Evolutionary conservation across 345 rosid genomes (phyloP).

Genomic region (Garcia nutans): DNA sequence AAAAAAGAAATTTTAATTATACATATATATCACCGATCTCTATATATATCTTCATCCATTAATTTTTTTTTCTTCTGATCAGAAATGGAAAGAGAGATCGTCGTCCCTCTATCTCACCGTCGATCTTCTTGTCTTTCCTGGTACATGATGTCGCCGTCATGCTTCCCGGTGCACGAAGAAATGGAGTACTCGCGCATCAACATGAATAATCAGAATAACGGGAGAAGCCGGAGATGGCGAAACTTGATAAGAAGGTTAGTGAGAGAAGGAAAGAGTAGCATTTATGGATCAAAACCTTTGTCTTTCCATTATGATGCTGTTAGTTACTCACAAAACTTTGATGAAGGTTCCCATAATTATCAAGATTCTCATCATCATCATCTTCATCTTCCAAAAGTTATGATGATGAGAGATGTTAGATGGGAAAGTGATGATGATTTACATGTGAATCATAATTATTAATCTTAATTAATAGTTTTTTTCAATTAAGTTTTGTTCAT

Average conservation of each 20-base stretch:
- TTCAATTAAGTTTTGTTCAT: no score
- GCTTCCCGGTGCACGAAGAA: constrained; percentile 46
- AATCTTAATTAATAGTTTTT: not conserved
- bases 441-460: constrained; percentile 3
- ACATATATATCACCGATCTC: not conserved
- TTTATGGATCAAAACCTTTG: constrained; percentile 46
- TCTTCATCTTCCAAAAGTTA: constrained; percentile 13
- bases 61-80: not conserved
- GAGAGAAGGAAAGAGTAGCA: constrained; percentile 37
- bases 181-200: constrained; percentile 48
- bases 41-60: not conserved
- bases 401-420: constrained; percentile 17
- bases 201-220: constrained; percentile 15
- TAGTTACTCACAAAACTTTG: constrained; percentile 80
- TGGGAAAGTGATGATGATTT: constrained; percentile 23
- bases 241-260: constrained; percentile 47
- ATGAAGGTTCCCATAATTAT: constrained; percentile 48
- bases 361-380: constrained; percentile 27
- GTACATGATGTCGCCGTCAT: constrained; percentile 48
- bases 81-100: not conserved
- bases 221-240: constrained; percentile 41
- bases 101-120: no score
- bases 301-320: constrained; percentile 73
- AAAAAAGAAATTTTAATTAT: not conserved
- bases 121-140: constrained; percentile 36